These are phyloP conservation scores for Sarcocystis neurona DNA, from an alignment of 169 alveolate species.

Conservation along the genomic window DNA sequence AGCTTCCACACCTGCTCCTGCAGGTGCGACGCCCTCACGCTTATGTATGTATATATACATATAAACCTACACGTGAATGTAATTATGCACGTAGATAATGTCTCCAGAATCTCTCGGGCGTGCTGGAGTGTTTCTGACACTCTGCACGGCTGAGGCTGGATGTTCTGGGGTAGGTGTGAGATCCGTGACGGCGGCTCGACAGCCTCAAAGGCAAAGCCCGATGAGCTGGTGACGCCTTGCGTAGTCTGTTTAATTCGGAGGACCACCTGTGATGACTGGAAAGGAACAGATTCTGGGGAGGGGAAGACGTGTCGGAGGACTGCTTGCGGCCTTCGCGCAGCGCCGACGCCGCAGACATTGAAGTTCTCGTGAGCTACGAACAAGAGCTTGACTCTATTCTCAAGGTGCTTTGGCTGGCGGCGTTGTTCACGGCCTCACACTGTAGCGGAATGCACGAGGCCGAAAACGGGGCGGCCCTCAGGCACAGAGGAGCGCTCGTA, in stretches of 20 bases:
- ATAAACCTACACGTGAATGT: no score
- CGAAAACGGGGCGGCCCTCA: no score
- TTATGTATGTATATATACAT: no score
- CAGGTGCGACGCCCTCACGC: no score
- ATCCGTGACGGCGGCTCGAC: slow-evolving; percentile 70
- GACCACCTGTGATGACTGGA: slow-evolving; percentile 75
- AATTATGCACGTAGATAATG: no score
- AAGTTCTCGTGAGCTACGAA: slow-evolving; percentile 78
- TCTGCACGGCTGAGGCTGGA: no score
- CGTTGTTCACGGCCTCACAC: no score
- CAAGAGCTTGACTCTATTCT: slow-evolving; percentile 80
- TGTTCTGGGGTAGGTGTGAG: not conserved
- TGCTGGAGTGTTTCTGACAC: no score
- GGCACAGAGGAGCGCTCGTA: not conserved
- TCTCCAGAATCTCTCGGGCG: no score
- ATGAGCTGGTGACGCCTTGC: slow-evolving; percentile 74
- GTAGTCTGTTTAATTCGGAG: slow-evolving; percentile 73
- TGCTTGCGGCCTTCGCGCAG: slow-evolving; percentile 74
- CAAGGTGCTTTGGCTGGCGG: slow-evolving; percentile 57
- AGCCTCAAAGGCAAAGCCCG: slow-evolving; percentile 70
- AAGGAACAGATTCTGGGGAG: slow-evolving; percentile 72
- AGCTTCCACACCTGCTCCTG: no score
- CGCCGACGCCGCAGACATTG: slow-evolving; percentile 75
- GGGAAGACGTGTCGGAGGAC: slow-evolving; percentile 71
- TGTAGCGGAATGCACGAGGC: no score